Base-by-base conservation (phyloP, 352 stramenopile genomes). In the Phytophthora pini region DNA sequence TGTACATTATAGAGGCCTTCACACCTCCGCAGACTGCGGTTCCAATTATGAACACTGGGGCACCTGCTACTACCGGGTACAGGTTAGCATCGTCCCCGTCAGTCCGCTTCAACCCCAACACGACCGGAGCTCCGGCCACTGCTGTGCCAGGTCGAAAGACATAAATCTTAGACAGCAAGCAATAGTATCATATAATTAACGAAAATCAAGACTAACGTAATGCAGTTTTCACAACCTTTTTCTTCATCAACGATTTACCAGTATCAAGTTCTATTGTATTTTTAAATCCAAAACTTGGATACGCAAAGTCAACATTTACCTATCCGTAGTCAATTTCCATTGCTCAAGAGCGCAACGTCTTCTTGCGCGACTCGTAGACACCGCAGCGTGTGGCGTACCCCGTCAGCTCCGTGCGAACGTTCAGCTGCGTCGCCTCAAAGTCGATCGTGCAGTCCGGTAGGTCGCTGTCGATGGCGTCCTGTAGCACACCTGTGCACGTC, bases 361-460 rank as follows among this genome's bases (percentile, higher is more conserved):
- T 65, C 46, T 66, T 71, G 36, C 56, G 53, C 12, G 56, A 68
- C n/a, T 52, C 48, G 54, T 31, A 69, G n/a, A 69, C 55, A 20
- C 57, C 61, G 39, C 63, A 77, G 11, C 41, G 53, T 12, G 48
- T 59, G 27, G 63, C 65, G 51, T 71, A 65, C 40, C 41, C 52
- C 9, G 59, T 68, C 36, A 71, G 29, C 20, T 68, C 54, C 5
- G 62, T 61, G 38, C 68, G 59, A 43, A 77, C 52, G 39, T 80
- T 77, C 52, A 73, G 36, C 15, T 56, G 34, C 2, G 47, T 58
- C n/a, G 49, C 57, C 31, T 75, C 57, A 50, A 69, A 65, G 46
- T 71, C 70, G 68, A 80, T 62, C 31, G 64, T 68, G 38, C 68
- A 80, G 54, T 75, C 69, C 7, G 68, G 65, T n/a, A 76, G 52